These are phyloP conservation scores for Solanum hybrid DNA, from an alignment of 305 asterid species.

Conservation along the genomic window DNA sequence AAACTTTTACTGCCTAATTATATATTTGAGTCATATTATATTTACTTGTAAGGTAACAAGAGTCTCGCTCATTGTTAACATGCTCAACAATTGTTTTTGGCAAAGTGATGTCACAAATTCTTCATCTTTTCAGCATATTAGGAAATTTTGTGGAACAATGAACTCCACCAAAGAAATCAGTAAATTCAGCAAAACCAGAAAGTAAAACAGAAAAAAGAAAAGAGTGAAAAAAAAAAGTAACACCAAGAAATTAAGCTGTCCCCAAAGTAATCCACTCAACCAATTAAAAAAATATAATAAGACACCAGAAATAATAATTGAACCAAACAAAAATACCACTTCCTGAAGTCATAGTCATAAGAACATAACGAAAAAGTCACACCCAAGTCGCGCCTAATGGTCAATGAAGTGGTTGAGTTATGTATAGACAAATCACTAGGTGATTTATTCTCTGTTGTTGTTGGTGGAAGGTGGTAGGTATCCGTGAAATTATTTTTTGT, in stretches of 20 bases:
- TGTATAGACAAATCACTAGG: background rate
- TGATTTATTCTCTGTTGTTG: background rate
- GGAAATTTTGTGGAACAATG: background rate
- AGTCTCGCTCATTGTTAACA: background rate
- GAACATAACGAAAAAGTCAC: background rate
- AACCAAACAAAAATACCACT: background rate
- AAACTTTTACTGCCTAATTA: background rate
- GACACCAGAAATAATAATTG: background rate
- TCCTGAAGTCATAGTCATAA: background rate
- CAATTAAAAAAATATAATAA: background rate
- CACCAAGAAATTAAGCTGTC: background rate
- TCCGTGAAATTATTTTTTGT: background rate
- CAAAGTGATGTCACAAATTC: background rate
- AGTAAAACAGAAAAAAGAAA: background rate
- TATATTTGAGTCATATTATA: background rate
- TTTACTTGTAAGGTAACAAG: background rate
- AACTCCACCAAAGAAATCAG: background rate
- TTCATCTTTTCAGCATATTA: background rate
- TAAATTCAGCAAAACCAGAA: background rate
- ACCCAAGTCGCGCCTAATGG: background rate
- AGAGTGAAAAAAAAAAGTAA: background rate
- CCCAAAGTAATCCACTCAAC: background rate
- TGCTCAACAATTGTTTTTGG: background rate
- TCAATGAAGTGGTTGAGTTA: background rate
- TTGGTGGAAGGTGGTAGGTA: background rate